These are phyloP conservation scores for Euphorbia lathyris DNA, from an alignment of 345 rosid genomes.

Conservation along the genomic window DNA sequence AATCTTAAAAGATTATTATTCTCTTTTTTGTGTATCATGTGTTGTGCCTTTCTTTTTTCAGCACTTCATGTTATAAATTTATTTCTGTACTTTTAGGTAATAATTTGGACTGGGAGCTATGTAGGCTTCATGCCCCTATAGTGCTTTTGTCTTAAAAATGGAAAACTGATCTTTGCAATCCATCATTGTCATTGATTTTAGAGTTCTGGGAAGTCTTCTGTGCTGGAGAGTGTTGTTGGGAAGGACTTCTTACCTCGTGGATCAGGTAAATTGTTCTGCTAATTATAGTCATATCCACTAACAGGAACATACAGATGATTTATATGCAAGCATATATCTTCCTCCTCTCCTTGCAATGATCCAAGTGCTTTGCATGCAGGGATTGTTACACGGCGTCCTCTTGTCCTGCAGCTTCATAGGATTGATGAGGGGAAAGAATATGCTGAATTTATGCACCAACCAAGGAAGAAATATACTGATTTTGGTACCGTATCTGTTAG, in stretches of 20 bases:
- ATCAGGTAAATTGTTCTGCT: slow-evolving; percentile 50
- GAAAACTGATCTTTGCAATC: neutral
- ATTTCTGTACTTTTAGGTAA: neutral
- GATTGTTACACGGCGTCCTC: slow-evolving; percentile 96
- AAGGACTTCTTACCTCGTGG: slow-evolving; percentile 98
- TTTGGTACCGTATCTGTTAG: slow-evolving; percentile 47
- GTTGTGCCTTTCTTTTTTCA: neutral
- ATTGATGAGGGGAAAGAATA: slow-evolving; percentile 88
- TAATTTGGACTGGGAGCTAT: neutral
- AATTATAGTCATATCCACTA: neutral
- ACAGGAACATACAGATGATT: neutral
- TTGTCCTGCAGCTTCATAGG: slow-evolving; percentile 90
- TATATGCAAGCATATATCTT: neutral
- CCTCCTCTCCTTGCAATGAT: slow-evolving; percentile 14
- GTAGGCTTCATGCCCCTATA: neutral
- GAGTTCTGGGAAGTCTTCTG: slow-evolving; percentile 99
- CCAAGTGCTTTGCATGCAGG: slow-evolving; percentile 47
- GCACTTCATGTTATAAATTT: neutral
- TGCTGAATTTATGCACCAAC: slow-evolving; percentile 96
- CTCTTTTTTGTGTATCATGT: neutral
- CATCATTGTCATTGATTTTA: slow-evolving; percentile 30
- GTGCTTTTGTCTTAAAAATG: neutral
- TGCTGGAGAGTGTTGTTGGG: slow-evolving; percentile 88
- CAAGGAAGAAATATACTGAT: slow-evolving; percentile 78
- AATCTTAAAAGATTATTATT: neutral